phyloP scores from a whole-genome alignment of 2,329 filamentous ascomycete species.

The Hortaea werneckii region DNA sequence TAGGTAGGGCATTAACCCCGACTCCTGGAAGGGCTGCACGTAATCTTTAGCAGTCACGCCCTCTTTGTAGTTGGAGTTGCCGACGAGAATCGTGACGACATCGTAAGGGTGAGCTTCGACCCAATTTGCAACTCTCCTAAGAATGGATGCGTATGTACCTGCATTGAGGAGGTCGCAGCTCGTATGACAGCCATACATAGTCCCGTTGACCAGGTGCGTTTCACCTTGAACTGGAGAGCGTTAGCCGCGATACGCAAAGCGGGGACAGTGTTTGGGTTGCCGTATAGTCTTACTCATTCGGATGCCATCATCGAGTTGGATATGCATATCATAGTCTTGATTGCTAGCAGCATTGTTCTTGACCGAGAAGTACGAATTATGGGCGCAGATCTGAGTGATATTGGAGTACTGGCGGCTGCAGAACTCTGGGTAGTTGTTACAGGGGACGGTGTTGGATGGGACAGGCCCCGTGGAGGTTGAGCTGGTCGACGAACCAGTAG shows the following conservation, averaged over 20 bases:
- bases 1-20: conserved; percentile 61
- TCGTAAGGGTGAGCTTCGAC: conserved; percentile 70
- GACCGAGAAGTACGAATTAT: conserved; percentile 71
- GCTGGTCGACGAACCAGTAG: not conserved
- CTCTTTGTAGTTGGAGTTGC: conserved; percentile 71
- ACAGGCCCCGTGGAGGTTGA: conserved; percentile 16
- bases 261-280: not conserved
- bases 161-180: conserved; percentile 72
- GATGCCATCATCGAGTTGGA: conserved; percentile 69
- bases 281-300: conserved; percentile 40
- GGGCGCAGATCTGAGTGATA: conserved; percentile 65
- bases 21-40: conserved; percentile 55
- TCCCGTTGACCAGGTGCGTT: conserved; percentile 45
- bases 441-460: conserved; percentile 64
- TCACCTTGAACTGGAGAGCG: conserved; percentile 47
- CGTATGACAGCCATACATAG: conserved; percentile 73
- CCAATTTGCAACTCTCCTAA: conserved; percentile 61
- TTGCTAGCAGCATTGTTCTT: conserved; percentile 65
- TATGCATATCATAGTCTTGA: conserved; percentile 56
- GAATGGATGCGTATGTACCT: conserved; percentile 65
- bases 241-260: not conserved
- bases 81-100: conserved; percentile 76
- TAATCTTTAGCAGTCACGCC: conserved; percentile 58
- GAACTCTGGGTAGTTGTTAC: conserved; percentile 64
- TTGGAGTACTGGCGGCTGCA: conserved; percentile 70